These are phyloP conservation scores for Phytopythium mirpurense DNA, from an alignment of 352 stramenopile genomes.

Conservation along the genomic window DNA sequence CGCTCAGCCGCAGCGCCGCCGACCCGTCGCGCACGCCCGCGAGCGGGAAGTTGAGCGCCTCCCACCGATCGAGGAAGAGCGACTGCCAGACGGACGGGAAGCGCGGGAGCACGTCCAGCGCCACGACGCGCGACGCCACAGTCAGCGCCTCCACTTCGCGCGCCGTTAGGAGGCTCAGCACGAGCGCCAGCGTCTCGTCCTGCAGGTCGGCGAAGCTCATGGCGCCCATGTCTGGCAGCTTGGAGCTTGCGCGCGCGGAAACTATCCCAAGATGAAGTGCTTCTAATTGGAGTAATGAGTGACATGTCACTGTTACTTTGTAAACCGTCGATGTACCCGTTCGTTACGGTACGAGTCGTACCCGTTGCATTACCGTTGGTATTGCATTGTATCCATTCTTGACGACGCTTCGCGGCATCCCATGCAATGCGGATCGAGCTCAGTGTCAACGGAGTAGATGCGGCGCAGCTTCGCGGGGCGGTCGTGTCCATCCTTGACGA, in stretches of 20 bases:
- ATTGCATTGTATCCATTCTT: too few relatives aligned
- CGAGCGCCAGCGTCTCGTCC: slow-evolving; percentile 47
- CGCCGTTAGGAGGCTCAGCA: slow-evolving; percentile 31
- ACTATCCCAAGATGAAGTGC: too few relatives aligned
- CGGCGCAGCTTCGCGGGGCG: neutral
- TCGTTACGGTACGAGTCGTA: too few relatives aligned
- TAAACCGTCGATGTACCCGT: too few relatives aligned
- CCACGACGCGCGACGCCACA: slow-evolving; percentile 39
- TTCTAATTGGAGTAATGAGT: too few relatives aligned
- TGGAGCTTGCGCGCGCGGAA: too few relatives aligned
- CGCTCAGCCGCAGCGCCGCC: slow-evolving; percentile 28
- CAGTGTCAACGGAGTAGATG: too few relatives aligned
- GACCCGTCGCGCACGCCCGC: slow-evolving; percentile 13
- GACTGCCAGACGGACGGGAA: slow-evolving; percentile 54
- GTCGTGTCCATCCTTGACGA: neutral
- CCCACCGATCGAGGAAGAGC: slow-evolving; percentile 57
- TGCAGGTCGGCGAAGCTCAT: slow-evolving; percentile 24
- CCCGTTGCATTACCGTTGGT: too few relatives aligned
- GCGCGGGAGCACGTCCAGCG: slow-evolving; percentile 34
- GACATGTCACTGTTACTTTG: too few relatives aligned
- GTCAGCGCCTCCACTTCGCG: slow-evolving; percentile 56
- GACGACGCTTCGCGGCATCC: neutral
- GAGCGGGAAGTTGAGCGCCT: slow-evolving; percentile 54
- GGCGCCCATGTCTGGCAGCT: too few relatives aligned
- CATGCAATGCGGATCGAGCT: neutral